Evolutionary conservation across 345 rosid species (phyloP).

Genomic region (Syzygium aqueum): DNA sequence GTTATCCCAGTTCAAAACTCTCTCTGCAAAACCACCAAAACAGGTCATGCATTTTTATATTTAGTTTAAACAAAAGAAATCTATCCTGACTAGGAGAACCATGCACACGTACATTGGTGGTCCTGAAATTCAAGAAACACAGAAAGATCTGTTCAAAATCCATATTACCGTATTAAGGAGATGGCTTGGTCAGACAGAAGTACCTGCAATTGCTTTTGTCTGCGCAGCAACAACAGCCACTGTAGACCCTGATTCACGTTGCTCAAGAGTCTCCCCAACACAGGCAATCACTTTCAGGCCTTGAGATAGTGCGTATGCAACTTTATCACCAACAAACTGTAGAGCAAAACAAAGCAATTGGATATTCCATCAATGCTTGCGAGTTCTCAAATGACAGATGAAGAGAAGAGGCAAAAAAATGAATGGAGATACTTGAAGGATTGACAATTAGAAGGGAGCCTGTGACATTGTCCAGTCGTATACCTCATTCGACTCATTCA

Average conservation of each 20-base stretch:
- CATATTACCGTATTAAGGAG: background rate
- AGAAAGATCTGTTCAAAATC: background rate
- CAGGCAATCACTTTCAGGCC: slow-evolving; percentile 73
- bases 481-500: slow-evolving; percentile 52
- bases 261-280: slow-evolving; percentile 69
- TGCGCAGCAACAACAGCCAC: slow-evolving; percentile 61
- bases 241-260: slow-evolving; percentile 67
- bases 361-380: background rate
- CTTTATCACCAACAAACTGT: slow-evolving; percentile 69
- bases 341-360: background rate
- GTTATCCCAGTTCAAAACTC: slow-evolving; percentile 39
- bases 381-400: background rate
- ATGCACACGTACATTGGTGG: background rate
- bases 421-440: background rate
- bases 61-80: background rate
- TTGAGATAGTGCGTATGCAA: slow-evolving; percentile 48
- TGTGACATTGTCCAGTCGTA: background rate
- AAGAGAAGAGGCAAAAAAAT: background rate
- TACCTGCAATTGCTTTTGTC: slow-evolving; percentile 69
- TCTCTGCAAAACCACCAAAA: slow-evolving; percentile 23
- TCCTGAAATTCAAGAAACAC: background rate
- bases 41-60: background rate
- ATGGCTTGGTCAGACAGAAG: background rate
- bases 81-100: background rate
- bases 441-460: background rate